A percentile compares a stretch with the other conserved stretches of the same genome.
These are phyloP conservation scores for Stipa capillata DNA, from an alignment of 176 grass and related monocot species.

Conservation along the genomic window DNA sequence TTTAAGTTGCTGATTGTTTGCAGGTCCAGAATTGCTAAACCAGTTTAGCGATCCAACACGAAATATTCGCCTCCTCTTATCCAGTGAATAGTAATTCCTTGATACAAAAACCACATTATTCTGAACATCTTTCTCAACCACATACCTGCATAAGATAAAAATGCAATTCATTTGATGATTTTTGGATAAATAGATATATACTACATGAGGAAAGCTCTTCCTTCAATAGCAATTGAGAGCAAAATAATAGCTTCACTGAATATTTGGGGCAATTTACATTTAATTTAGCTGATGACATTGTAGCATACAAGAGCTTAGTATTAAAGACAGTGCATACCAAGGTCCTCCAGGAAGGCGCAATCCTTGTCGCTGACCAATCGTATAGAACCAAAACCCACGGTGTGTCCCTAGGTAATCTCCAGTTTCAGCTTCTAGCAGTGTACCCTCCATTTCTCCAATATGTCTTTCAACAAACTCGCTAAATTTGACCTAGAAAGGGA, in stretches of 20 bases:
- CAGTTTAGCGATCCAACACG: conserved; percentile 70
- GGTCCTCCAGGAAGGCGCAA: conserved; percentile 84
- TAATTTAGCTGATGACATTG: conserved; percentile 12
- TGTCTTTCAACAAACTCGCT: conserved; percentile 94
- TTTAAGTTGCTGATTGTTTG: conserved; percentile 33
- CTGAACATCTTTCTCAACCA: conserved; percentile 85
- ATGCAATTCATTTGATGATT: neutral
- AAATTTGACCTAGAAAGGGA: conserved; percentile 79
- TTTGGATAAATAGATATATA: neutral
- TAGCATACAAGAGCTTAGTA: neutral
- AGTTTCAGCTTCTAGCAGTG: conserved; percentile 87
- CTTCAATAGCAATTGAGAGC: neutral
- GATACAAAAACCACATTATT: conserved; percentile 92
- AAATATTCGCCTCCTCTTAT: conserved; percentile 78
- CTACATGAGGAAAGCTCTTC: neutral
- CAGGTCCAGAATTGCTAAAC: conserved; percentile 52
- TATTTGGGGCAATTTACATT: neutral
- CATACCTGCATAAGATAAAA: conserved; percentile 50
- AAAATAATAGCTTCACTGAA: neutral
- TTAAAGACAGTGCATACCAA: conserved; percentile 40
- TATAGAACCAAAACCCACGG: conserved; percentile 94
- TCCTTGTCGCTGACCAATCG: conserved; percentile 89
- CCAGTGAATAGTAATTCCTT: conserved; percentile 86
- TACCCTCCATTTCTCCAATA: conserved; percentile 79
- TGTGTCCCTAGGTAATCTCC: conserved; percentile 92